These are phyloP conservation scores for Backusella macrospora DNA, from an alignment of 192 early-diverging fungal genomes.

Conservation along the genomic window DNA sequence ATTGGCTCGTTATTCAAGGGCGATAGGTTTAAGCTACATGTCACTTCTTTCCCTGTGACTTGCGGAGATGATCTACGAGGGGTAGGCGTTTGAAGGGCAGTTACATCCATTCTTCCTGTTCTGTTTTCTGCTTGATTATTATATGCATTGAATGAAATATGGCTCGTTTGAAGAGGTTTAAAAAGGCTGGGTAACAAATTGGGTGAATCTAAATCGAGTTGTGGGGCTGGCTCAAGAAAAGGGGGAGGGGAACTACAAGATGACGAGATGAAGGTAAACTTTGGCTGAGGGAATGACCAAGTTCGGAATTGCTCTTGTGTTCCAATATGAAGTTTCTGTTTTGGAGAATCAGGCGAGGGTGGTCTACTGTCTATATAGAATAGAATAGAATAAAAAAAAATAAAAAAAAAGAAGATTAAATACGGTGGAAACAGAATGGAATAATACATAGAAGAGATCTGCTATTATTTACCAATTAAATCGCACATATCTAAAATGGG, in stretches of 20 bases:
- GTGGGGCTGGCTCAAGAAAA: constrained; percentile 17
- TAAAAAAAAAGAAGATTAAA: neutral
- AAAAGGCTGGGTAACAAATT: constrained; percentile 14
- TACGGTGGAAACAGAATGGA: neutral
- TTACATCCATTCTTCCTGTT: neutral
- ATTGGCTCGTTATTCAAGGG: constrained; percentile 1
- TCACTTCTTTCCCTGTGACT: neutral
- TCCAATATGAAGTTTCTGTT: constrained; percentile 6
- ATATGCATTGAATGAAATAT: neutral
- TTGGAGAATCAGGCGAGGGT: constrained; percentile 22
- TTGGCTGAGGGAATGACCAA: constrained; percentile 10
- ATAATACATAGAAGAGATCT: neutral
- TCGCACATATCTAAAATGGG: constrained; percentile 19
- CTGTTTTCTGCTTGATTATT: neutral
- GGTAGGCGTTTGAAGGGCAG: neutral
- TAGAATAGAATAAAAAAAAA: neutral
- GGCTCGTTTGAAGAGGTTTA: constrained; percentile 2
- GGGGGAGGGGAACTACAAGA: neutral
- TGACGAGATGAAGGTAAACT: constrained; percentile 21
- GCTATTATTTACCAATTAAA: constrained; percentile 10
- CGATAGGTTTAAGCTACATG: neutral
- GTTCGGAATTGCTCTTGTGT: neutral
- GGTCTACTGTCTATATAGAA: constrained; percentile 15
- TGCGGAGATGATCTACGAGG: neutral
- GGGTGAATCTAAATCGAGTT: constrained; percentile 17